Conservation (phyloP, 495 filamentous ascomycete species). For the Aspergillus avenaceus region DNA sequence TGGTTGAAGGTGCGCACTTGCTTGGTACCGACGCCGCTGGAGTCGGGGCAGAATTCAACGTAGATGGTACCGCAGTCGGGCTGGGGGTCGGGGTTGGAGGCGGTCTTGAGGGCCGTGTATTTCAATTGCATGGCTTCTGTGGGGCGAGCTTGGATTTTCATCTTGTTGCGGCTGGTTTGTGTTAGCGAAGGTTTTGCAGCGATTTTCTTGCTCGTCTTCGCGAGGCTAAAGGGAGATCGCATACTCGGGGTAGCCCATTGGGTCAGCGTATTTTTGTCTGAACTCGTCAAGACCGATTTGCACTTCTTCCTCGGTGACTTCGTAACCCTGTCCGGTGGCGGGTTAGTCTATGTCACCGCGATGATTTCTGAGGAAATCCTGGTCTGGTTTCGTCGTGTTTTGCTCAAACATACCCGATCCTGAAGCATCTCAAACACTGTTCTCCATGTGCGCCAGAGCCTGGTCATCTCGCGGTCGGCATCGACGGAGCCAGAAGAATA, state of each 20-base stretch:
- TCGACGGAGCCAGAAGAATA: constrained; percentile 44
- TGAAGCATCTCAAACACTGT: constrained; percentile 85
- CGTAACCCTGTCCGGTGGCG: constrained; percentile 68
- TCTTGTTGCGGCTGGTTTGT: constrained; percentile 62
- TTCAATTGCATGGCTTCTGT: constrained; percentile 77
- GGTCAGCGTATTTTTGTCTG: constrained; percentile 57
- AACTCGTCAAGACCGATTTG: constrained; percentile 77
- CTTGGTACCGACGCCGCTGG: constrained; percentile 72
- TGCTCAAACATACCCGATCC: constrained; percentile 59
- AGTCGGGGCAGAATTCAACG: constrained; percentile 82
- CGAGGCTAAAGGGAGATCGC: constrained; percentile 13
- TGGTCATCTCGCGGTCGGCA: constrained; percentile 62
- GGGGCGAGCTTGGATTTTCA: constrained; percentile 83
- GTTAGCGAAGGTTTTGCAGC: constrained; percentile 20
- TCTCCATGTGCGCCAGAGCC: constrained; percentile 82
- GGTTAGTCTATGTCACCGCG: constrained; percentile 20
- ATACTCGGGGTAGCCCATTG: constrained; percentile 69
- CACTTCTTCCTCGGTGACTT: constrained; percentile 84
- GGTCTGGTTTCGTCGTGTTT: neutral
- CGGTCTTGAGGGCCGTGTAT: constrained; percentile 65
- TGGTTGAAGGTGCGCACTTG: constrained; percentile 88
- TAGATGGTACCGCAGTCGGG: constrained; percentile 82
- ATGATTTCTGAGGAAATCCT: too few relatives aligned
- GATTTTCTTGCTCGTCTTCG: neutral
- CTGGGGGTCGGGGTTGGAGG: constrained; percentile 58